phyloP scores from a whole-genome alignment of 768 basidiomycete species.

The Macrolepiota fuliginosa region DNA sequence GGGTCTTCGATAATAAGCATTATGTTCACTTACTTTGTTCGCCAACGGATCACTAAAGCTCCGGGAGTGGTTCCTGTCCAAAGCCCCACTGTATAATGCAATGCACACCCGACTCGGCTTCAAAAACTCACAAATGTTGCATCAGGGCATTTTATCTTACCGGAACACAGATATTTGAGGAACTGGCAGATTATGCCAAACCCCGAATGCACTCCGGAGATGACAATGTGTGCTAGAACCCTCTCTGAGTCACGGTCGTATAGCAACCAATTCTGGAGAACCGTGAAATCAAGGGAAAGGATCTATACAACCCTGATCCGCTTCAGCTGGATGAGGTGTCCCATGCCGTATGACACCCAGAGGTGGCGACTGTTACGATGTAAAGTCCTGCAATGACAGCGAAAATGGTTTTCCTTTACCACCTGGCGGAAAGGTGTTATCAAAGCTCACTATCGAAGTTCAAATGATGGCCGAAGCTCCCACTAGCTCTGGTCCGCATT shows the following conservation, averaged over 20 bases:
- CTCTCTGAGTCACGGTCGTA: background rate
- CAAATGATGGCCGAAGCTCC: background rate
- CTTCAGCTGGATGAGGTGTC: background rate
- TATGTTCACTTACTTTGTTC: background rate
- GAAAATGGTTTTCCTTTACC: constrained; percentile 1
- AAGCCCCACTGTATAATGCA: no score
- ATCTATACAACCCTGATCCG: background rate
- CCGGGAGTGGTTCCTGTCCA: background rate
- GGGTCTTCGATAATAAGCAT: background rate
- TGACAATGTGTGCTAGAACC: background rate
- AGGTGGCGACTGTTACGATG: background rate
- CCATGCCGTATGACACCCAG: background rate
- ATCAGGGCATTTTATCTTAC: background rate
- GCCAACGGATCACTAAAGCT: constrained; percentile 3
- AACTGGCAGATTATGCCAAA: constrained; percentile 10
- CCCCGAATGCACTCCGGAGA: background rate
- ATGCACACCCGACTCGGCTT: background rate
- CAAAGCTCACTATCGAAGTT: background rate
- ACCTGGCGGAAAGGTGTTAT: background rate
- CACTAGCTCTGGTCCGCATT: background rate
- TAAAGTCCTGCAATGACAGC: constrained; percentile 3
- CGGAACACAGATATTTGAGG: background rate
- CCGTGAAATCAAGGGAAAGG: background rate
- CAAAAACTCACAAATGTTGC: background rate
- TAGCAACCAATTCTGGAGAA: constrained; percentile 5